Evolutionary conservation across 1,139 yeast species (phyloP).

Genomic region (Suhomyces wounanorum): DNA sequence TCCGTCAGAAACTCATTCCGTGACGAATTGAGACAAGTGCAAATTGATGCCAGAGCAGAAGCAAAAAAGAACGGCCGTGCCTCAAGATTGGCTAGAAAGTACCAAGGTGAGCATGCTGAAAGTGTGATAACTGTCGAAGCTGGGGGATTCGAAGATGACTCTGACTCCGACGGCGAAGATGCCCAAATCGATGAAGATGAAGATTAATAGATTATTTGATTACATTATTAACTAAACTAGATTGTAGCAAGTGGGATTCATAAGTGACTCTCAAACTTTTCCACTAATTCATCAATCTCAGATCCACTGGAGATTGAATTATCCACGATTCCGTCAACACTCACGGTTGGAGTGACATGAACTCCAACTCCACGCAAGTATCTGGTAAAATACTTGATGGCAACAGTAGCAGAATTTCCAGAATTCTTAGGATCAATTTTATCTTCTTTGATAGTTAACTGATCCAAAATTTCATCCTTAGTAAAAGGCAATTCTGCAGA

Average conservation of each 20-base stretch:
- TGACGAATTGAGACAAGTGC: constrained; percentile 55
- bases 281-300: constrained; percentile 35
- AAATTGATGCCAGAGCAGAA: constrained; percentile 56
- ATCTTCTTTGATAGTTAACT: constrained; percentile 30
- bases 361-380: constrained; percentile 76
- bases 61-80: constrained; percentile 59
- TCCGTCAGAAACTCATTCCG: constrained; percentile 74
- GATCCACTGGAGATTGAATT: constrained; percentile 41
- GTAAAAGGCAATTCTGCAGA: constrained; percentile 37
- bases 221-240: background rate
- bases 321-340: constrained; percentile 63
- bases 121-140: constrained; percentile 62
- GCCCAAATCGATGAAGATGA: constrained; percentile 31
- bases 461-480: constrained; percentile 37
- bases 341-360: constrained; percentile 84
- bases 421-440: constrained; percentile 42
- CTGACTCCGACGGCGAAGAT: constrained; percentile 56
- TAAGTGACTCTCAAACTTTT: constrained; percentile 26
- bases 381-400: constrained; percentile 72
- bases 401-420: constrained; percentile 62
- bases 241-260: background rate
- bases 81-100: constrained; percentile 75
- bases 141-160: constrained; percentile 58
- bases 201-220: constrained; percentile 8
- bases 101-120: constrained; percentile 52